Evolutionary conservation across 2,329 filamentous ascomycete species (phyloP).

Genomic region (Rhynchosporium agropyri): DNA sequence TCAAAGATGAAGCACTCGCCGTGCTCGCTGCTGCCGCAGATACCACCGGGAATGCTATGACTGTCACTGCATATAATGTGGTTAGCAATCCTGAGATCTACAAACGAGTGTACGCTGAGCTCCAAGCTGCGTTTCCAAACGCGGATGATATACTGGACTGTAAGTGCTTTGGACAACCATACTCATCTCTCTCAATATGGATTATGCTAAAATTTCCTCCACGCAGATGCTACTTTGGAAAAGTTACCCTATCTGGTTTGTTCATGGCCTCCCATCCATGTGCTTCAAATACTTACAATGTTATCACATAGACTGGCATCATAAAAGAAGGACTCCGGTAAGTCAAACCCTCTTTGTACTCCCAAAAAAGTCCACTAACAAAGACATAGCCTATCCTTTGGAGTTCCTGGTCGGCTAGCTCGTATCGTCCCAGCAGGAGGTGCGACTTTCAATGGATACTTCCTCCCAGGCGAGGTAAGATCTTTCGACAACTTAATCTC

Average conservation of each 20-base stretch:
- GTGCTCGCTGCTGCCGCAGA: slow-evolving; percentile 40
- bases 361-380: background rate
- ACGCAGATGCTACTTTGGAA: slow-evolving; percentile 38
- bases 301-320: slow-evolving; percentile 31
- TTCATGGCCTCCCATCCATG: background rate
- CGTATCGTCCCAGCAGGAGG: slow-evolving; percentile 42
- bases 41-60: slow-evolving; percentile 44
- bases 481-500: background rate
- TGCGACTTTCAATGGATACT: slow-evolving; percentile 42
- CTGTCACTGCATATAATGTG: slow-evolving; percentile 41
- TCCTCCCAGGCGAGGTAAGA: slow-evolving; percentile 41
- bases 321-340: slow-evolving; percentile 37
- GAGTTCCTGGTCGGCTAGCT: slow-evolving; percentile 42
- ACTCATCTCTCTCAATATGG: no score
- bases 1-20: slow-evolving; percentile 27
- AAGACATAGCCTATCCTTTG: slow-evolving; percentile 37
- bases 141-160: slow-evolving; percentile 39
- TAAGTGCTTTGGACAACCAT: no score
- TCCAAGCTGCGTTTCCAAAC: slow-evolving; percentile 42
- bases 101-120: slow-evolving; percentile 36
- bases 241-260: slow-evolving; percentile 44
- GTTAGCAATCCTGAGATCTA: slow-evolving; percentile 40
- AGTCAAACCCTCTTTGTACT: slow-evolving; percentile 1
- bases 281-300: background rate
- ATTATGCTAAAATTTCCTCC: no score